A percentile compares a stretch with the other conserved stretches of the same genome.
These are phyloP conservation scores for Acidiella bohemica DNA, from an alignment of 495 filamentous ascomycete genomes.

Conservation along the genomic window DNA sequence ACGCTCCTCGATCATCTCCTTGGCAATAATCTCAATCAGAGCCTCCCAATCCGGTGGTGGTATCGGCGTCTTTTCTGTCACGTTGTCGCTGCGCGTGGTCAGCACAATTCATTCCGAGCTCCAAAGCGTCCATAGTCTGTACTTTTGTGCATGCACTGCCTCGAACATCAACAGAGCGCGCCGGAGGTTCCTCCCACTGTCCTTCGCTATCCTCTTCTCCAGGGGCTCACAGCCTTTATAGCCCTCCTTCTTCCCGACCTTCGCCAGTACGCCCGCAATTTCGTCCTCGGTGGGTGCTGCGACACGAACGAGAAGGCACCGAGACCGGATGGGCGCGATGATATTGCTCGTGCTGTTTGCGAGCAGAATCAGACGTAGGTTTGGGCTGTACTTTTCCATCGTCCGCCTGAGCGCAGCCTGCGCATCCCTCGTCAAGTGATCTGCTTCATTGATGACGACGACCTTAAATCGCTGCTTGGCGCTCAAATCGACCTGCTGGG, in stretches of 20 bases:
- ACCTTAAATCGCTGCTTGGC: conserved; percentile 94
- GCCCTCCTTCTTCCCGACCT: conserved; percentile 62
- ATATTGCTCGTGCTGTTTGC: conserved; percentile 95
- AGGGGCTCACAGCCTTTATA: conserved; percentile 57
- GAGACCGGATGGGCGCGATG: conserved; percentile 84
- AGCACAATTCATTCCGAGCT: neutral
- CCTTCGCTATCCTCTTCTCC: conserved; percentile 72
- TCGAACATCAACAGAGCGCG: conserved; percentile 89
- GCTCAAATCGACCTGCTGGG: conserved; percentile 83
- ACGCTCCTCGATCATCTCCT: conserved; percentile 83
- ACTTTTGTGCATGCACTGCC: conserved; percentile 95
- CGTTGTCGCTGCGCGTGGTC: conserved; percentile 54
- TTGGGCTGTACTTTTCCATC: conserved; percentile 98
- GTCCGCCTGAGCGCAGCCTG: conserved; percentile 89
- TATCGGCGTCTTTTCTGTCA: conserved; percentile 74
- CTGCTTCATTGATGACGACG: conserved; percentile 98
- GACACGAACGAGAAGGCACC: conserved; percentile 81
- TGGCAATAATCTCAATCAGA: conserved; percentile 70
- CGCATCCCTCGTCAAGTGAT: conserved; percentile 84
- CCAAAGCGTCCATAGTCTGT: conserved; percentile 27
- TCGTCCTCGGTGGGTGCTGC: conserved; percentile 76
- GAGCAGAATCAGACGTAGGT: conserved; percentile 76
- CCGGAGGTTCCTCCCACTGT: conserved; percentile 83
- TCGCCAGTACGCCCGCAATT: conserved; percentile 63
- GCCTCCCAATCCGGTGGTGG: conserved; percentile 95